Percentiles rank a stretch among this genome's conserved stretches.
These are phyloP conservation scores for Pseudocercospora ulei DNA, from an alignment of 2,329 filamentous ascomycete genomes.

Conservation along the genomic window DNA sequence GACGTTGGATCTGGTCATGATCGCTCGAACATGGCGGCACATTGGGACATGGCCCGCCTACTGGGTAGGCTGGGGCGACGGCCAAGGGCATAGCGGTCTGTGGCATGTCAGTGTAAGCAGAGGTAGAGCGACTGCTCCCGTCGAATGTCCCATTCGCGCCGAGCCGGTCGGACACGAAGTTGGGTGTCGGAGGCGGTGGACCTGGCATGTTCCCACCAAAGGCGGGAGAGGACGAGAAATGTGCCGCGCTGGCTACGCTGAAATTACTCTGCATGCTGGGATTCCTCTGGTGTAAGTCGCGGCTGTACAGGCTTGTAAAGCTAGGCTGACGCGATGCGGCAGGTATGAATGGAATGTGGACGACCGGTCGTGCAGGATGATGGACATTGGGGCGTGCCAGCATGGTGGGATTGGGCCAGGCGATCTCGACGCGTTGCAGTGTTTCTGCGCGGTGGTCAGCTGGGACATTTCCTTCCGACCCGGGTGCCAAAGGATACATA, in stretches of 20 bases:
- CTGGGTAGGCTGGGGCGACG: slow-evolving; percentile 4
- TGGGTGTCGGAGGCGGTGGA: slow-evolving; percentile 22
- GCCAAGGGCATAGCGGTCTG: slow-evolving; percentile 14
- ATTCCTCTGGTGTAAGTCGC: slow-evolving; percentile 1
- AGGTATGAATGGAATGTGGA: no score
- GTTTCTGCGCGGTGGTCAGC: slow-evolving; percentile 46
- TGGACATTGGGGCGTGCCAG: not conserved
- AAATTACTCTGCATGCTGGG: slow-evolving; percentile 2
- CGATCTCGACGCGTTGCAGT: slow-evolving; percentile 62
- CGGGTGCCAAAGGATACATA: slow-evolving; percentile 39
- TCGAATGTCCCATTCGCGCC: not conserved
- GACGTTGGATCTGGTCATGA: not conserved
- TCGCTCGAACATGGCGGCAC: slow-evolving; percentile 5
- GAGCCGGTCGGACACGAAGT: slow-evolving; percentile 4
- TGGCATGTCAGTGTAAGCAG: slow-evolving; percentile 22
- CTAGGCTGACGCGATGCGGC: slow-evolving; percentile 44
- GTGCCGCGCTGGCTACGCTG: slow-evolving; percentile 9
- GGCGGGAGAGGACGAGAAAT: slow-evolving; percentile 7
- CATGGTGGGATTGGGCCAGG: slow-evolving; percentile 66
- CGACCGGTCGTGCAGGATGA: no score
- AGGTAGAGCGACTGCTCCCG: slow-evolving; percentile 21
- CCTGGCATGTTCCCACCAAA: slow-evolving; percentile 11
- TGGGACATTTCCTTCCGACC: not conserved
- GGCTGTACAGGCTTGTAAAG: slow-evolving; percentile 5
- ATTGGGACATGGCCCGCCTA: not conserved